Conservation (phyloP, 73 alveolate genomes). For the Paramecium bursaria region DNA sequence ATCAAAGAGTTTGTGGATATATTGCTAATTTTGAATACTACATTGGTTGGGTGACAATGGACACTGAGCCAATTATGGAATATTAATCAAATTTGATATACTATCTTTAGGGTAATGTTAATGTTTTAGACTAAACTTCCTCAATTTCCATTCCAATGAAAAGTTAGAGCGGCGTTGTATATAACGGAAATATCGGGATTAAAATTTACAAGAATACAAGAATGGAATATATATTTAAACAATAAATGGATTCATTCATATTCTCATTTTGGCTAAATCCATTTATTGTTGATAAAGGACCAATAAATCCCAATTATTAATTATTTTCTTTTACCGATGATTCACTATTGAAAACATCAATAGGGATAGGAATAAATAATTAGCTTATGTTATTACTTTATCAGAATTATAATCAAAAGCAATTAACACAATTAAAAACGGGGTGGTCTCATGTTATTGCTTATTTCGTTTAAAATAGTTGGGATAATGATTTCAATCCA, state of each 20-base stretch:
- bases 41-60: slow-evolving; percentile 21
- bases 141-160: not conserved
- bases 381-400: not conserved
- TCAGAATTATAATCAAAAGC: not conserved
- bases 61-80: slow-evolving; percentile 15
- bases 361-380: slow-evolving; percentile 7
- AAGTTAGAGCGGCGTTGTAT: not conserved
- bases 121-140: too few relatives aligned
- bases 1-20: too few relatives aligned
- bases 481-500: too few relatives aligned
- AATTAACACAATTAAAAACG: too few relatives aligned
- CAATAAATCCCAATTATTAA: too few relatives aligned
- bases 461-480: too few relatives aligned
- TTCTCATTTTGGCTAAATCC: not conserved
- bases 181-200: not conserved
- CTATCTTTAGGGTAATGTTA: too few relatives aligned
- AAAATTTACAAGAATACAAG: not conserved
- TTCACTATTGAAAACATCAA: not conserved
- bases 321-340: slow-evolving; percentile 5
- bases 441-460: too few relatives aligned
- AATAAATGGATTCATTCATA: not conserved
- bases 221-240: not conserved
- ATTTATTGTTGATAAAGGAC: not conserved
- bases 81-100: not conserved
- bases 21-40: slow-evolving; percentile 12